Conservation (phyloP, 2,329 filamentous ascomycete species). For the Amesomyces nigricolor region DNA sequence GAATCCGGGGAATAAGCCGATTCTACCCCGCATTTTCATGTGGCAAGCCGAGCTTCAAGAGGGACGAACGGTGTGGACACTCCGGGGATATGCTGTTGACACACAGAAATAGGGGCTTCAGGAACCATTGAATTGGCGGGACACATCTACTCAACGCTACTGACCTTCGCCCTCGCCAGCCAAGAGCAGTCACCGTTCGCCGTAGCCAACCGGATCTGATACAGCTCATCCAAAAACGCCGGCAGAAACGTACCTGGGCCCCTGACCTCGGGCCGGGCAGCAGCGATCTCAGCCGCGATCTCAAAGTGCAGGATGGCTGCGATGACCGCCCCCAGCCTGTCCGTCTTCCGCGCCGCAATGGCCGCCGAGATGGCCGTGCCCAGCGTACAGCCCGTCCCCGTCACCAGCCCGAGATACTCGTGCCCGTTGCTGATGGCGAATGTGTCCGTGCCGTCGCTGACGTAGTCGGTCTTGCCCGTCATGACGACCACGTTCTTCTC, state of each 20-base stretch:
- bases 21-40: conserved; percentile 17
- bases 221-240: conserved; percentile 71
- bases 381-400: conserved; percentile 78
- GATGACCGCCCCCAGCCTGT: conserved; percentile 67
- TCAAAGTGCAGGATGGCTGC: conserved; percentile 74
- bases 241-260: conserved; percentile 86
- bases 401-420: conserved; percentile 61
- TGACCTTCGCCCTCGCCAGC: conserved; percentile 34
- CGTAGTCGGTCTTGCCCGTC: conserved; percentile 71
- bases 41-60: conserved; percentile 3
- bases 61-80: not conserved
- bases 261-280: conserved; percentile 54
- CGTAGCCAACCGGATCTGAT: conserved; percentile 43
- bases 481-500: conserved; percentile 72
- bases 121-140: not conserved
- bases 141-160: not conserved
- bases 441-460: conserved; percentile 68
- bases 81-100: not conserved
- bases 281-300: conserved; percentile 62
- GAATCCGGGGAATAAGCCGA: conserved; percentile 10
- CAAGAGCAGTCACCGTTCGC: conserved; percentile 44
- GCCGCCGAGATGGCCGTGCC: conserved; percentile 76
- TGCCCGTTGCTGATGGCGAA: conserved; percentile 73
- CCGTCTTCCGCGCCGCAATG: conserved; percentile 55
- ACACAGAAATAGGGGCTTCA: not conserved